A percentile compares a stretch with the other conserved stretches of the same genome.
Evolutionary conservation across 176 grass and related monocot genomes (phyloP).

Genomic region (Oryza glaberrima): DNA sequence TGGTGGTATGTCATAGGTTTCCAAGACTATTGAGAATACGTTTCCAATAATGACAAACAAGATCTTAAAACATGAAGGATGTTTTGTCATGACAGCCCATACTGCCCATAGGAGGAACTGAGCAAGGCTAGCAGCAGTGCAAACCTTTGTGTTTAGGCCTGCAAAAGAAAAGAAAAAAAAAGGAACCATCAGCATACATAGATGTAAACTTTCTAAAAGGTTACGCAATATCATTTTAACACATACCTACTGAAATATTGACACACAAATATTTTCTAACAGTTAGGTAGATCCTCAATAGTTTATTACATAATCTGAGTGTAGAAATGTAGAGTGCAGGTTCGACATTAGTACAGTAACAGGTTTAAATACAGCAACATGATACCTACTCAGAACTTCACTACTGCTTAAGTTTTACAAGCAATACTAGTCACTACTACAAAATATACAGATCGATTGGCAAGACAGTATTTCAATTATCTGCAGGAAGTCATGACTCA

Average conservation of each 20-base stretch:
- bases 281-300: background rate
- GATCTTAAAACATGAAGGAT: conserved; percentile 57
- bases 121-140: conserved; percentile 43
- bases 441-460: background rate
- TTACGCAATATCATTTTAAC: background rate
- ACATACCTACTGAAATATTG: background rate
- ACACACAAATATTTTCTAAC: background rate
- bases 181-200: conserved; percentile 8
- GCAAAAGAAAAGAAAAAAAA: background rate
- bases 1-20: conserved; percentile 61
- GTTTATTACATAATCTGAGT: background rate
- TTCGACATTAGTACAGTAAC: background rate
- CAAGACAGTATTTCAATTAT: background rate
- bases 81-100: conserved; percentile 49
- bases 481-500: background rate
- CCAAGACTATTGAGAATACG: conserved; percentile 36
- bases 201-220: background rate
- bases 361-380: background rate
- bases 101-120: conserved; percentile 63
- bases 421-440: background rate
- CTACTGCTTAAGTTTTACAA: background rate
- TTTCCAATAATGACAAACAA: conserved; percentile 42
- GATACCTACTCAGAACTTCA: background rate
- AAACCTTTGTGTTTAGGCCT: conserved; percentile 66
- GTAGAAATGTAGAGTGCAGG: background rate